A percentile compares a stretch with the other conserved stretches of the same genome.
Evolutionary conservation across 176 grass and related monocot species (phyloP).

Genomic region (Carex pumila): DNA sequence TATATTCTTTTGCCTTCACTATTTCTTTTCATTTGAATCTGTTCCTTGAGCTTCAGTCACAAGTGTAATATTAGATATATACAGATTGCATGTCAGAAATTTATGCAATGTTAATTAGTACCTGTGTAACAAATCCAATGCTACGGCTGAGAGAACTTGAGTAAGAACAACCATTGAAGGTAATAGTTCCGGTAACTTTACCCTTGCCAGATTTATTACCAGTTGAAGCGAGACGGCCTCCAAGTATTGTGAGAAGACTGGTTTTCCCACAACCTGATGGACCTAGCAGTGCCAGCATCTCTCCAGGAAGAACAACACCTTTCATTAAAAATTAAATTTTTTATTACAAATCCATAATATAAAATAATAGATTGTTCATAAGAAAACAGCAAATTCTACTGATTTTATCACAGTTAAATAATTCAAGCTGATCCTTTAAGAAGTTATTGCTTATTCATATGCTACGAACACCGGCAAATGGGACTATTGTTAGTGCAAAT

Average conservation of each 20-base stretch:
- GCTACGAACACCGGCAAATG: too few species aligned
- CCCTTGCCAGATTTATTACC: background rate
- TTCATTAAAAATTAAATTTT: background rate
- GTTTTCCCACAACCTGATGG: conserved; percentile 49
- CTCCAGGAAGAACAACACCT: conserved; percentile 29
- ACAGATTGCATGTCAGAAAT: background rate
- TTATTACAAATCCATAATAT: background rate
- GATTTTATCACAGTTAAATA: background rate
- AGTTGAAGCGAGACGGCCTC: conserved; percentile 11
- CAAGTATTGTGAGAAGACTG: conserved; percentile 34
- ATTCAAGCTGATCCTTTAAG: background rate
- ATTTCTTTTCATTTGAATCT: background rate
- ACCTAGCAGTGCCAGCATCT: conserved; percentile 41
- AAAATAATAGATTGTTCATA: background rate
- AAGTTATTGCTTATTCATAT: background rate
- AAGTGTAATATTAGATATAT: background rate
- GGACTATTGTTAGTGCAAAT: background rate
- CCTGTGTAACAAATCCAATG: conserved; percentile 39
- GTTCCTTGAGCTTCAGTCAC: background rate
- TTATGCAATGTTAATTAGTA: background rate
- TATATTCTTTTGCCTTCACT: too few species aligned
- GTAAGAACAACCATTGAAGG: conserved; percentile 35
- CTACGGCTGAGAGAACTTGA: conserved; percentile 33
- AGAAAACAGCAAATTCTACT: background rate
- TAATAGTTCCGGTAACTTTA: conserved; percentile 27